Base-by-base conservation (phyloP, 2,329 filamentous ascomycete species). In the Clarireedia homoeocarpa region DNA sequence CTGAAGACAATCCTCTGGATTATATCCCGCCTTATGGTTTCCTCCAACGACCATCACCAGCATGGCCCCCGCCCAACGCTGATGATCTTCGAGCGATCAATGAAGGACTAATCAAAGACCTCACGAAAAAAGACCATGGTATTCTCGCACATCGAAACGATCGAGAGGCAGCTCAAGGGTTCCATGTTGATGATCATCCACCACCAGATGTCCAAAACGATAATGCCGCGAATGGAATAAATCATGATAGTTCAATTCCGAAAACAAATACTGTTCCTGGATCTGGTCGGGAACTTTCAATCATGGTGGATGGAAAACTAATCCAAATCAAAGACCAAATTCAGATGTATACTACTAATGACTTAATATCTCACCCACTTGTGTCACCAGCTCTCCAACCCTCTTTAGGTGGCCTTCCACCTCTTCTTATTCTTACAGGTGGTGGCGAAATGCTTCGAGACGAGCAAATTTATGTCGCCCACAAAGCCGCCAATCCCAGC, bases 401-500 rank as follows among this genome's bases (percentile, higher is more conserved):
- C 1, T 91, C 89, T 0, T 78, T 99, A 0, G 94, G 94, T 44
- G 94, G 94, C 0, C 77, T 99, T 3, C 91, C 91, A 0, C 94
- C 94, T 0, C 74, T 97, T 27, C 77, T 96, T 5, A 86, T 99
- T 45, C 83, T 96, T 68, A 85, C 86, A 1, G 94, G 92, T 4
- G 91, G 92, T 5, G 91, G 88, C 1, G 94, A 99, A 69, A 79
- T 95, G 50, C 77, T 99, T 17, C 83, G 90, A 12, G 94, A 99
- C 65, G 94, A 99, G 71, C 94, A 97, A 68, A 89, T 97, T 52
- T 96, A 95, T 61, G 67, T 97, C 14, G 94, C 92, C 0, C 94
- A 99, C 71, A 97, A 97, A 71, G 91, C 89, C 44, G 91, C 94
- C 12, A 84, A 95, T 62, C 94, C 94, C 0, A 69, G 78, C 24